Percentiles rank a stretch among this genome's conserved stretches.
Evolutionary conservation across 768 basidiomycete species (phyloP).

Genomic region (Psilocybe subaeruginosa): DNA sequence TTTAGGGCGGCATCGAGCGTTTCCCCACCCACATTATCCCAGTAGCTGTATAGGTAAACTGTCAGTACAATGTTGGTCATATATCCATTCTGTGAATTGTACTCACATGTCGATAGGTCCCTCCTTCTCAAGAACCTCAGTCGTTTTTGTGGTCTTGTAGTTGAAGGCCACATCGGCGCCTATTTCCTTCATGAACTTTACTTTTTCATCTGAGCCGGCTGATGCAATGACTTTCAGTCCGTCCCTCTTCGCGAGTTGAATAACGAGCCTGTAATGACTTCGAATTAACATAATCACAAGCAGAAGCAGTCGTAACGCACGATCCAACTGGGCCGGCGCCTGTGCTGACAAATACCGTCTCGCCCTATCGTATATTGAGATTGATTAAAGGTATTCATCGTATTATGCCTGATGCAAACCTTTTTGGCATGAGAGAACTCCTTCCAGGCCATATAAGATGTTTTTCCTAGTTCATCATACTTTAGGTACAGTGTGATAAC

Average conservation of each 20-base stretch:
- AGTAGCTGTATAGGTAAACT: slow-evolving; percentile 35
- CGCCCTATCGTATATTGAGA: slow-evolving; percentile 30
- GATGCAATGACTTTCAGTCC: slow-evolving; percentile 71
- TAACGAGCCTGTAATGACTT: slow-evolving; percentile 37
- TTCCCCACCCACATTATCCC: slow-evolving; percentile 66
- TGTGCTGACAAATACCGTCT: slow-evolving; percentile 42
- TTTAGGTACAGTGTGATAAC: neutral
- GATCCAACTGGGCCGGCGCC: slow-evolving; percentile 64
- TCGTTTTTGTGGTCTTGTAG: slow-evolving; percentile 63
- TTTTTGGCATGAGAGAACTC: slow-evolving; percentile 41
- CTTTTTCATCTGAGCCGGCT: slow-evolving; percentile 76
- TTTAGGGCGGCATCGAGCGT: slow-evolving; percentile 58
- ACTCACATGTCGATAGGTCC: slow-evolving; percentile 52
- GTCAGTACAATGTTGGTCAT: neutral
- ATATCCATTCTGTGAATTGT: neutral
- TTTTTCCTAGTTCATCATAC: slow-evolving; percentile 33
- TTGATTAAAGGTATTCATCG: neutral
- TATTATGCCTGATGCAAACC: slow-evolving; percentile 19
- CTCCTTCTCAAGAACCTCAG: slow-evolving; percentile 54
- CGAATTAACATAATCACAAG: neutral
- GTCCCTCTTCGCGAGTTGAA: slow-evolving; percentile 54
- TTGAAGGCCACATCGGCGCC: slow-evolving; percentile 76
- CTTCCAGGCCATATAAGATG: slow-evolving; percentile 43
- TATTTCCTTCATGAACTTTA: slow-evolving; percentile 58
- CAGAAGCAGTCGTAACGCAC: slow-evolving; percentile 35